Base-by-base conservation (phyloP, 1,284 basidiomycete species). In the Paramarasmius palmivorus region DNA sequence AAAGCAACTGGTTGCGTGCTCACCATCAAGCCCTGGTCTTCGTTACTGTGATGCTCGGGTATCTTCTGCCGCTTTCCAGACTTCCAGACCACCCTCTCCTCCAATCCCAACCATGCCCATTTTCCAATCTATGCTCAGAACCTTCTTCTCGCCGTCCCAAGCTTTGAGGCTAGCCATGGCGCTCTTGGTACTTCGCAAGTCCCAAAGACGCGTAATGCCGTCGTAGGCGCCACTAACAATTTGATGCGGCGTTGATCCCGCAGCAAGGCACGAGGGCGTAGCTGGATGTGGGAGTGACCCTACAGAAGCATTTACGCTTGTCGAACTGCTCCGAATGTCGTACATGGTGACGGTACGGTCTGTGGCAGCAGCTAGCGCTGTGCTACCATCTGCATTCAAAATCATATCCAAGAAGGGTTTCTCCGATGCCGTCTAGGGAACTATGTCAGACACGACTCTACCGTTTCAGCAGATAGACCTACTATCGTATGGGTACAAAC, bases 121-220 rank as follows among this genome's bases (percentile, higher is more conserved):
- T 23, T 66, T 81, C 93, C 92, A 95, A 65, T 93, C 91, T 7
- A 93, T 74, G 40, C 80, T 78, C 53, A 94, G 67, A 0, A 92
- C 77, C 67, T 93, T 93, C 67, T 74, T 72, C 4, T 62, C 57
- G 14, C 73, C 77, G 3, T 82, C 78, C 81, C 81, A 84, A 1
- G 74, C 78, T 44, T 76, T 79, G 68, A 95, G 92, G 56, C 77
- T 82, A 61, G 86, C 76, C 67, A 92, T 73, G 1, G 86, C 79
- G 9, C 74, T 69, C 61, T 83, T 83, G 15, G 76, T 72, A 61
- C 86, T 90, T 1, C 93, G 78, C 25, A 93, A 71, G 68, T 98
- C 95, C 93, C 93, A 97, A 17, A 97, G 74, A 23, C 93, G 81
- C 2, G 90, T 85, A 0, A 86, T 73, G 34, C 93, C 92, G 57